Conservation (phyloP, 2,329 filamentous ascomycete genomes). For the Aspergillus ibericus region DNA sequence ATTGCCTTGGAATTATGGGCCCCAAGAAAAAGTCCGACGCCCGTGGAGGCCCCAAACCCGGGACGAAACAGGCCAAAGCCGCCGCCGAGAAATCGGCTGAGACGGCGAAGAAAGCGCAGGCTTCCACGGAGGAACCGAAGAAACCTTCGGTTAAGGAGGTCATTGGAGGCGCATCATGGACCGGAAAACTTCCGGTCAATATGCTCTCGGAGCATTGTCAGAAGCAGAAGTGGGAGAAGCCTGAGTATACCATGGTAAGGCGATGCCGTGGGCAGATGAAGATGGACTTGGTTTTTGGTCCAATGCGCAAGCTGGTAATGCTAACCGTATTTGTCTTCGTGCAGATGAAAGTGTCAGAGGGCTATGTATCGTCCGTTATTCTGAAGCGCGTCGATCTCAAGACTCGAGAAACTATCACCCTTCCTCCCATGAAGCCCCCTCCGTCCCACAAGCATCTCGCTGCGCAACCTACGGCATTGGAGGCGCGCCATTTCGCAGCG, state of each 20-base stretch:
- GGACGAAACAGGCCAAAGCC: constrained; percentile 43
- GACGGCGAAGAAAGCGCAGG: constrained; percentile 33
- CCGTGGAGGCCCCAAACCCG: constrained; percentile 42
- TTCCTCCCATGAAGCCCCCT: constrained; percentile 82
- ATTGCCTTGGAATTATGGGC: constrained; percentile 31
- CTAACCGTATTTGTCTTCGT: constrained; percentile 17
- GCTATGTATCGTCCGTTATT: constrained; percentile 78
- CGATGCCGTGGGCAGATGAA: neutral
- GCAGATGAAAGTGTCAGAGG: constrained; percentile 67
- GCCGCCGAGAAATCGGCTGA: constrained; percentile 35
- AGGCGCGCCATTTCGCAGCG: constrained; percentile 90
- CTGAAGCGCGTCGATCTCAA: constrained; percentile 73
- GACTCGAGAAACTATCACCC: constrained; percentile 70
- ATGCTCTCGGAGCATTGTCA: constrained; percentile 92
- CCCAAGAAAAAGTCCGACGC: constrained; percentile 44
- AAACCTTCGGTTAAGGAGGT: constrained; percentile 68
- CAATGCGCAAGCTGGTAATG: neutral
- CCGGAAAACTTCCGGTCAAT: constrained; percentile 92
- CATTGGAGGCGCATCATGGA: constrained; percentile 95
- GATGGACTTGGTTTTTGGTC: neutral
- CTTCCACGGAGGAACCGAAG: constrained; percentile 51
- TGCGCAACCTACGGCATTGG: constrained; percentile 74
- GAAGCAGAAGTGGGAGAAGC: constrained; percentile 92
- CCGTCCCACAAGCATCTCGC: constrained; percentile 73
- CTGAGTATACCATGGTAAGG: constrained; percentile 79